Base-by-base conservation (phyloP, 164 flowering plant genomes). In the Euptelea pleiosperma region DNA sequence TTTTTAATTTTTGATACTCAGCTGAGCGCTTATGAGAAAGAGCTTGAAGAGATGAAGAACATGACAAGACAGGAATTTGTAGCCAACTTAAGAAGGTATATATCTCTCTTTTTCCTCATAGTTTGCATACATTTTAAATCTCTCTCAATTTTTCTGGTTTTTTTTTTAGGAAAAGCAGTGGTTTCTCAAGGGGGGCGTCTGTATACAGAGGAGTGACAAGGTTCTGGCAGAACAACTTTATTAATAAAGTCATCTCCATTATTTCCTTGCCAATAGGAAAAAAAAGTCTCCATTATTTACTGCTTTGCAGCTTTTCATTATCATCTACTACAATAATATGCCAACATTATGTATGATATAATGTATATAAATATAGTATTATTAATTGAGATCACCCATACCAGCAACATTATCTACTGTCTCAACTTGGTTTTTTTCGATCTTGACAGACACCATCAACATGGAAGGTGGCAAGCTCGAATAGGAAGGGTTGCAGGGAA, bases 401-500 rank as follows among this genome's bases (percentile, higher is more conserved):
- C 57, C 57, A 26, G 28, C 36, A 29, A 59, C 52, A 37, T 35
- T 55, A 39, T 14, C 30, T 15, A 22, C 58, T 61, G 48, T 67
- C 21, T 49, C 49, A 39, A 4, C 31, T 16, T 53, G 46, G 37
- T 60, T 60, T 55, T 49, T n/a, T 42, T 55, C 30, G 44, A 15
- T 6, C 16, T 8, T 69, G 26, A 25, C 75, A 89, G 97, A 67
- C 94, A 87, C 61, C 97, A 87, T 73, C 91, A 86, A 61, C 96
- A 86, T 76, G 96, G 94, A 66, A 82, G 94, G 50, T 89, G 96
- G 96, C 94, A 89, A 72, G 94, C 94, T 54, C 71, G 94, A 69
- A 87, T 89, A 8, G 96, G 96, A 56, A 83, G 96, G 63, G 97
- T 89, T 70, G 94, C 97, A 33, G 97, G 97, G 55, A 89, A 89